Conservation (phyloP, 2,329 filamentous ascomycete genomes). For the Aschersonia sp. region DNA sequence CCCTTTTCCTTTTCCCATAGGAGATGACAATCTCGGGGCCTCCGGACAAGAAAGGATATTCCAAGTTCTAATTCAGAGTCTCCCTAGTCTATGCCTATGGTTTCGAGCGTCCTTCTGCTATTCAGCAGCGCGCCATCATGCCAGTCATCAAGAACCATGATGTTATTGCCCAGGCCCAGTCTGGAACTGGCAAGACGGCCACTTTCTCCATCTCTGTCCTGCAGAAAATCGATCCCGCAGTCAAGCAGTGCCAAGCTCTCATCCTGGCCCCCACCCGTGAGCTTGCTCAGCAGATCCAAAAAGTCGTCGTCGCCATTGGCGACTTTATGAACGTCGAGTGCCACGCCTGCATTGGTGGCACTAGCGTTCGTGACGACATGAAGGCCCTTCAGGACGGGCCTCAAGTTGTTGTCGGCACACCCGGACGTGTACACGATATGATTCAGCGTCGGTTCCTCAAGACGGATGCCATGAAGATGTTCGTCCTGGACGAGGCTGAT, state of each 20-base stretch:
- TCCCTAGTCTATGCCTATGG: constrained; percentile 82
- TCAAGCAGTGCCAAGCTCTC: constrained; percentile 96
- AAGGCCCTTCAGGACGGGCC: constrained; percentile 91
- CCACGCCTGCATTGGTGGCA: constrained; percentile 98
- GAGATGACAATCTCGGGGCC: not conserved
- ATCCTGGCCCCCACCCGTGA: constrained; percentile 97
- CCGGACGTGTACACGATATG: constrained; percentile 98
- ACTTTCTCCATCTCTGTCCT: constrained; percentile 99
- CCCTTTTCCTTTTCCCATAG: constrained; percentile 2
- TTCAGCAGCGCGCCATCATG: constrained; percentile 99
- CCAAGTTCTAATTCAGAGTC: not conserved
- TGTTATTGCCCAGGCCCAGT: constrained; percentile 99
- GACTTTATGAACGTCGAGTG: constrained; percentile 99
- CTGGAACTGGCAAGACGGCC: constrained; percentile 98
- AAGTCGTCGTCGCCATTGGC: constrained; percentile 95
- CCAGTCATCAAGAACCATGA: constrained; percentile 99
- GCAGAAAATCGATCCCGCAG: constrained; percentile 89
- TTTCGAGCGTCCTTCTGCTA: constrained; percentile 99
- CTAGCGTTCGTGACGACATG: constrained; percentile 96
- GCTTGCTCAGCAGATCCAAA: constrained; percentile 98
- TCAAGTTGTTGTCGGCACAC: constrained; percentile 94
- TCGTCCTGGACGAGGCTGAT: constrained; percentile 97
- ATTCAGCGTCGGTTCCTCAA: constrained; percentile 95
- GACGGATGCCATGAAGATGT: constrained; percentile 99
- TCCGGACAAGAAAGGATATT: not conserved